Conservation (phyloP, 176 grass and related monocot genomes). For the Urochloa ruziziensis region DNA sequence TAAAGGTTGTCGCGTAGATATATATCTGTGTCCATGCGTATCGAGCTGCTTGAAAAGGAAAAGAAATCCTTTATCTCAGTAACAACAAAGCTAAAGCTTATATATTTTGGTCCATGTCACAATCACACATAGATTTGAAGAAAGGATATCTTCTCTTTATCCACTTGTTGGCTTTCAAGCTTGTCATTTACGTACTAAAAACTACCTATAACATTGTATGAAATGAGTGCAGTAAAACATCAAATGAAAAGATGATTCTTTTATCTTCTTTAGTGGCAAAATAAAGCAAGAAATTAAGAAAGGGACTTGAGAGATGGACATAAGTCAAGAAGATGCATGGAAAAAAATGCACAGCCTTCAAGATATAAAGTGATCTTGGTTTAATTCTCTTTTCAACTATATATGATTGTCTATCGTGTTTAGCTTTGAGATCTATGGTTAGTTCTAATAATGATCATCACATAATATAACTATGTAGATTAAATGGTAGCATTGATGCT, state of each 20-base stretch:
- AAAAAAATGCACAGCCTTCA: slow-evolving; percentile 36
- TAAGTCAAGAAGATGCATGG: slow-evolving; percentile 33
- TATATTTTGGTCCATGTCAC: slow-evolving; percentile 52
- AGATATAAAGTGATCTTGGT: slow-evolving; percentile 25
- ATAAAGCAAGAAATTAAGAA: slow-evolving; percentile 30
- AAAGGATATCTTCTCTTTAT: slow-evolving; percentile 49
- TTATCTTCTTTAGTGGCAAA: slow-evolving; percentile 20
- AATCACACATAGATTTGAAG: slow-evolving; percentile 44
- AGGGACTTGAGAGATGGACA: slow-evolving; percentile 4
- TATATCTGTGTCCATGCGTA: slow-evolving; percentile 21
- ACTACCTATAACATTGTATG: background rate
- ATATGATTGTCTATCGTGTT: background rate
- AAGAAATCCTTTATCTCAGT: slow-evolving; percentile 40
- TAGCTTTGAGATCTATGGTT: slow-evolving; percentile 9
- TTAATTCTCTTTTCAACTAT: slow-evolving; percentile 33
- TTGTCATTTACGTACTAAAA: slow-evolving; percentile 8
- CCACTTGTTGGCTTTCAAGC: slow-evolving; percentile 40
- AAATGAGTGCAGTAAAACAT: background rate
- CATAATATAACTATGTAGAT: slow-evolving; percentile 6
- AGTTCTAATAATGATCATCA: slow-evolving; percentile 22
- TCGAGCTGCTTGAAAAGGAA: slow-evolving; percentile 39
- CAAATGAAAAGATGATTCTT: slow-evolving; percentile 8
- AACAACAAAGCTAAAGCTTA: slow-evolving; percentile 49
- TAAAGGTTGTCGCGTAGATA: slow-evolving; percentile 32
- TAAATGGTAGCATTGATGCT: background rate